Evolutionary conservation across 2,329 filamentous ascomycete species (phyloP), one percentile per base, ranked within the genome.

Genomic region (Didymella lethalis): DNA sequence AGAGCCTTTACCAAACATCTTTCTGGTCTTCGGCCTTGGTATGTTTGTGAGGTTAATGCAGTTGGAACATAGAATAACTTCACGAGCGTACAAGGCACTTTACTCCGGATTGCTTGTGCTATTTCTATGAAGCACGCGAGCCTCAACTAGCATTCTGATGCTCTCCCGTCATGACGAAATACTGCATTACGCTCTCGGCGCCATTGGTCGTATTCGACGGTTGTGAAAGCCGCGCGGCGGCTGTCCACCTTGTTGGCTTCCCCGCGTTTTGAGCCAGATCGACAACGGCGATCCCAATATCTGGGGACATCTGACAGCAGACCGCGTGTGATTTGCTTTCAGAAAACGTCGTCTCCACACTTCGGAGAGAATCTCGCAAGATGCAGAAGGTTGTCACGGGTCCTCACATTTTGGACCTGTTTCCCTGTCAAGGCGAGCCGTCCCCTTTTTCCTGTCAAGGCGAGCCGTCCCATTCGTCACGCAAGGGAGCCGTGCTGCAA

Each of bases 1-100:
- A 29, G 53, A 49, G 47, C 44, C 50, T 23, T 49, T 45, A 23
- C 45, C 40, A 43, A 68, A 68, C 59, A 67, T 65, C 7, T 45
- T 1, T n/a, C 20, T 18, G 2, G 26, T 16, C 20, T 28, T 32
- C n/a, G 16, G n/a, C n/a, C 7, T 10, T 32, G 2, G 18, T 43
- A 10, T 41, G 7, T 28, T 20, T n/a, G 4, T 38, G 2, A 28
- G 18, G 14, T 16, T 8, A 14, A 31, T 23, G 36, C 2, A 29
- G 29, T 29, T n/a, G 29, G 4, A 44, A 5, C 28, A 14, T 34
- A 2, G 23, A 12, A 25, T 40, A 25, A 6, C 18, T 40, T 12
- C n/a, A 32, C 1, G 34, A 18, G n/a, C 26, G 7, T 31, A 2
- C 4, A 11, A 36, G n/a, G 20, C n/a, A 7, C 3, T 5, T 3